These are phyloP conservation scores for Ustilago crameri DNA, from an alignment of 1,284 basidiomycete species.

Conservation along the genomic window DNA sequence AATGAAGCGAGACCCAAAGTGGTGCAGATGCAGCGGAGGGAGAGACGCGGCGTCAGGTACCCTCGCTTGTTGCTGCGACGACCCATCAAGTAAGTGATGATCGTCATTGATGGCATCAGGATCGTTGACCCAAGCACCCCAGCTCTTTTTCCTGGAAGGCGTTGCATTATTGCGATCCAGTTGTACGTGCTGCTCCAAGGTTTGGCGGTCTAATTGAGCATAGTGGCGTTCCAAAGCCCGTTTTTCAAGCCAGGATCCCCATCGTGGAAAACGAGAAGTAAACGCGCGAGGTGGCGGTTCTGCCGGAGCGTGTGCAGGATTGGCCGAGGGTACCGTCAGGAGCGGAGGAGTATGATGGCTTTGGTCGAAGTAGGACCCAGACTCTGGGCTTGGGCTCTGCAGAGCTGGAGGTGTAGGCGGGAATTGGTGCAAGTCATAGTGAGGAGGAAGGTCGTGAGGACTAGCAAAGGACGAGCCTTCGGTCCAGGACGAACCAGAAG, in stretches of 20 bases:
- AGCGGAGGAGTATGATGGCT: not conserved
- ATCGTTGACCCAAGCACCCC: slow-evolving; percentile 47
- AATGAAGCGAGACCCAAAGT: slow-evolving; percentile 54
- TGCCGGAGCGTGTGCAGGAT: not conserved
- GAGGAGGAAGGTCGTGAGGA: slow-evolving; percentile 26
- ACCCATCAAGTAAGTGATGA: not conserved
- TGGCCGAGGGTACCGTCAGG: not conserved
- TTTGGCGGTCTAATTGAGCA: slow-evolving; percentile 29
- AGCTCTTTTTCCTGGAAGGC: slow-evolving; percentile 43
- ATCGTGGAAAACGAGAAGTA: slow-evolving; percentile 46
- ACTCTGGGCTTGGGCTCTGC: not conserved
- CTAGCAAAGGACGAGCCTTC: not conserved
- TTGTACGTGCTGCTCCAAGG: not conserved
- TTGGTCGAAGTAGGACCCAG: slow-evolving; percentile 20
- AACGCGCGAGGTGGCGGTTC: slow-evolving; percentile 12
- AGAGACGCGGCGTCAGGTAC: not conserved
- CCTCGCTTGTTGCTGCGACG: not conserved
- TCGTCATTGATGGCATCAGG: slow-evolving; percentile 42
- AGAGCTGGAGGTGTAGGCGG: slow-evolving; percentile 48
- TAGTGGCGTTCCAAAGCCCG: slow-evolving; percentile 51
- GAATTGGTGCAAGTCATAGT: slow-evolving; percentile 41
- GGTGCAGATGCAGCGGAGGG: slow-evolving; percentile 43
- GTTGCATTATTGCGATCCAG: not conserved
- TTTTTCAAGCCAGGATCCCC: slow-evolving; percentile 52
- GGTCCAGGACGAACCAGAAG: not conserved